These are phyloP conservation scores for Fusarium sp. DNA, from an alignment of 2,329 filamentous ascomycete genomes.

Conservation along the genomic window DNA sequence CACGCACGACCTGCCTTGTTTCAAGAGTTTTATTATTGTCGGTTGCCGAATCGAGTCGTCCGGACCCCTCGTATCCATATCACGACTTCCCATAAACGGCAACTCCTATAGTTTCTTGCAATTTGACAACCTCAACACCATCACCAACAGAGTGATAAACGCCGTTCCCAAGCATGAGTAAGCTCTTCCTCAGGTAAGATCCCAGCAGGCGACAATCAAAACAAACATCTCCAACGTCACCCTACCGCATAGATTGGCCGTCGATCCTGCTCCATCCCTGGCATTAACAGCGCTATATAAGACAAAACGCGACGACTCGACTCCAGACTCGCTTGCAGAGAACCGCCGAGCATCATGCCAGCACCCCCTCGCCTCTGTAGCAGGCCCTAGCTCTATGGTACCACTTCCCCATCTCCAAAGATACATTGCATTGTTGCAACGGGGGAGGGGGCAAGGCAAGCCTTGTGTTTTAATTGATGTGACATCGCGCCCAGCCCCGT, in stretches of 20 bases:
- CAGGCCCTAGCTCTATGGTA: conserved; percentile 23
- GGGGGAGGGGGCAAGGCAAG: conserved; percentile 16
- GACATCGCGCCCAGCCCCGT: conserved; percentile 30
- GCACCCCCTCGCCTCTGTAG: conserved; percentile 8
- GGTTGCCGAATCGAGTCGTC: conserved; percentile 10
- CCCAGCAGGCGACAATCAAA: conserved; percentile 20
- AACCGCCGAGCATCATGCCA: conserved; percentile 33
- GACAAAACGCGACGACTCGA: neutral
- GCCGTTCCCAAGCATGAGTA: conserved; percentile 12
- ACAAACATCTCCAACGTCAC: conserved; percentile 32
- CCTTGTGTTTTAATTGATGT: conserved; percentile 40
- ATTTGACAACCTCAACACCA: conserved; percentile 4
- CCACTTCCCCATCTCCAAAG: conserved; percentile 37
- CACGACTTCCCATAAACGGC: conserved; percentile 22
- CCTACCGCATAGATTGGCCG: conserved; percentile 23
- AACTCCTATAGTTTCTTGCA: conserved; percentile 4
- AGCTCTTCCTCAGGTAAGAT: conserved; percentile 23
- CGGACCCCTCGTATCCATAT: conserved; percentile 4
- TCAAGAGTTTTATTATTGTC: conserved; percentile 4
- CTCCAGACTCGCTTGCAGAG: conserved; percentile 23
- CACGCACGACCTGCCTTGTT: conserved; percentile 15
- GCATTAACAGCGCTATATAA: conserved; percentile 21
- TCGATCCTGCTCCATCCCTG: conserved; percentile 33
- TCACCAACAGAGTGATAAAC: conserved; percentile 27
- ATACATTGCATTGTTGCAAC: conserved; percentile 39